Evolutionary conservation across 306 rosid species (phyloP).

Genomic region (Fragaria ananassa): DNA sequence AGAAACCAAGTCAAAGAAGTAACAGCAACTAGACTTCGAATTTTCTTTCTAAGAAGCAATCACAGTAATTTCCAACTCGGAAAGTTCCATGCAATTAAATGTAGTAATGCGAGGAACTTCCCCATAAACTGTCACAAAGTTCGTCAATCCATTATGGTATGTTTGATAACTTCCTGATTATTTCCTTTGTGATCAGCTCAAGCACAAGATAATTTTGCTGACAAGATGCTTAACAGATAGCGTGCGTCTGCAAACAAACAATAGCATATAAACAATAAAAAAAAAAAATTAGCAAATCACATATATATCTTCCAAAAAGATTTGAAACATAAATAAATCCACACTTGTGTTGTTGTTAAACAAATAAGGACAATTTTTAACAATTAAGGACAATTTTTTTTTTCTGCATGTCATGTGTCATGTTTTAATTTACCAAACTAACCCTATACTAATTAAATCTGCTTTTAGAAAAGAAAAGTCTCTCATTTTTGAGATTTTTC

Average conservation of each 20-base stretch:
- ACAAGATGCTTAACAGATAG: not conserved
- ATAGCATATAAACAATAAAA: not conserved
- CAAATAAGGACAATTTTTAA: too few relatives aligned
- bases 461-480: too few relatives aligned
- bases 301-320: too few relatives aligned
- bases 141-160: not conserved
- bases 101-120: not conserved
- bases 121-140: not conserved
- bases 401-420: too few relatives aligned
- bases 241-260: not conserved
- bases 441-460: too few relatives aligned
- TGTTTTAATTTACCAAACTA: too few relatives aligned
- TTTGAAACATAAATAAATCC: too few relatives aligned
- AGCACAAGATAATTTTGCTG: not conserved
- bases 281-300: too few relatives aligned
- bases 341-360: too few relatives aligned
- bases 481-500: too few relatives aligned
- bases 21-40: not conserved
- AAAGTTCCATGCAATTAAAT: not conserved
- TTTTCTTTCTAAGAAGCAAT: not conserved
- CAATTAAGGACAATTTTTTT: too few relatives aligned
- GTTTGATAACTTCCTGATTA: not conserved
- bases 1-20: not conserved
- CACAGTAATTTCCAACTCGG: not conserved
- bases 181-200: not conserved